Evolutionary conservation across 495 filamentous ascomycete genomes (phyloP), one percentile per base, ranked within the genome.

Genomic region (Neurospora sublineolata): DNA sequence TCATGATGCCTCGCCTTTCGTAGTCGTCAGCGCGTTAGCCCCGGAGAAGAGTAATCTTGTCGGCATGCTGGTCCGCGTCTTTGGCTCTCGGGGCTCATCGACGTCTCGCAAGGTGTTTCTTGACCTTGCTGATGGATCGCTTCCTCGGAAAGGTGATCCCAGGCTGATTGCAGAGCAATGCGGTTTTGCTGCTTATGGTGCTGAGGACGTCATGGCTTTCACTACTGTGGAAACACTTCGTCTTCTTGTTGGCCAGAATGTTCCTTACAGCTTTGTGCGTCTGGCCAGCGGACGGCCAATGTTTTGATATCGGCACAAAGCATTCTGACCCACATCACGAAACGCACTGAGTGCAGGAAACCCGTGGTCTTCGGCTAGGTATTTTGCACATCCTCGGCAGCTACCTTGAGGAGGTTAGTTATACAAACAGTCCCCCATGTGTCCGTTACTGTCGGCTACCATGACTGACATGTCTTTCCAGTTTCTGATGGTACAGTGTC

Each of bases 221-320:
- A 93, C 91, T 12, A 93, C 91, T 23, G 92, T 93, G 18, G 91
- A 93, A 79, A 94, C 90, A 40, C 80, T 94, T 11, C 83, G 92
- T 64, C 75, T 94, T 73, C 83, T 95, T 10, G 91, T 94, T 10
- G 92, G 92, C 18, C 90, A 93, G 83, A 94, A 94, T 78, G 92
- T 95, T 41, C 90, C 91, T 36, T 94, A 92, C 82, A 92, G 92
- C 80, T 95, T 95, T 82, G 92, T 94, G 41, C 80, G 92, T 44
- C 83, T 94, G 82, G 91, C 92, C 9, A 89, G 89, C 73, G 92
- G 91, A 18, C 80, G 91, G 72, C 86, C 87, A 33, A 78, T 93
- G 77, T 93, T 88, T 80, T 91, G 83, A 81, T 27, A 71, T n/a
- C 23, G 10, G 67, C 52, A 12, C 20, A 1, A 16, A 10, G 1